Evolutionary conservation across 228 moss, liverwort and hornwort species (phyloP).

Genomic region (Sphagnum fallax): DNA sequence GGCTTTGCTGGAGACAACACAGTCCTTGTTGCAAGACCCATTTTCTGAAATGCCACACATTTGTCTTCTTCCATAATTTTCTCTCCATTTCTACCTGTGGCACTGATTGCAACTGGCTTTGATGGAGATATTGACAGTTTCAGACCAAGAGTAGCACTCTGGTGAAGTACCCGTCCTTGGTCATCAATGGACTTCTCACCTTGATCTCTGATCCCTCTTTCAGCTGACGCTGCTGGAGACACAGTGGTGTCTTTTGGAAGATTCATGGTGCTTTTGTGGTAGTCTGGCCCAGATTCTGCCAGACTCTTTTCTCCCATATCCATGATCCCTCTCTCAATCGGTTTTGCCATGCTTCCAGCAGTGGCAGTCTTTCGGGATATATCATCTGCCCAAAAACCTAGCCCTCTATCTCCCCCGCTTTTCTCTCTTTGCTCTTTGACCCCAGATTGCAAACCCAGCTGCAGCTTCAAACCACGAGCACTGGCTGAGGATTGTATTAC

Average conservation of each 20-base stretch:
- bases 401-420: not conserved
- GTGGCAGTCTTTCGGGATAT: too few relatives aligned
- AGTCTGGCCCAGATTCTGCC: slow-evolving; percentile 17
- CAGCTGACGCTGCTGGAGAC: slow-evolving; percentile 6
- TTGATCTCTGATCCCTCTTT: slow-evolving; percentile 12
- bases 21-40: slow-evolving; percentile 1
- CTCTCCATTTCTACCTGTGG: too few relatives aligned
- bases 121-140: too few relatives aligned
- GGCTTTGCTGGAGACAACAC: slow-evolving; percentile 11
- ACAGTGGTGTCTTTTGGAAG: not conserved
- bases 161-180: too few relatives aligned
- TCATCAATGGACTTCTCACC: slow-evolving; percentile 12
- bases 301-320: slow-evolving; percentile 24
- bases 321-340: slow-evolving; percentile 26
- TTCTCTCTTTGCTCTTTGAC: not conserved
- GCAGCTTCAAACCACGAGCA: slow-evolving; percentile 1
- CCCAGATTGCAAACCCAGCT: slow-evolving; percentile 3
- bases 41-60: not conserved
- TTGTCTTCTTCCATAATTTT: too few relatives aligned
- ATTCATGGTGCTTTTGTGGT: slow-evolving; percentile 1
- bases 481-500: slow-evolving; percentile 1
- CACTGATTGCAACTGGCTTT: too few relatives aligned
- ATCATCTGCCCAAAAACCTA: not conserved
- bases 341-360: slow-evolving; percentile 4
- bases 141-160: too few relatives aligned